Evolutionary conservation across 2,329 filamentous ascomycete genomes (phyloP), one percentile per base, ranked within the genome.

Genomic region (Fusarium sp.): DNA sequence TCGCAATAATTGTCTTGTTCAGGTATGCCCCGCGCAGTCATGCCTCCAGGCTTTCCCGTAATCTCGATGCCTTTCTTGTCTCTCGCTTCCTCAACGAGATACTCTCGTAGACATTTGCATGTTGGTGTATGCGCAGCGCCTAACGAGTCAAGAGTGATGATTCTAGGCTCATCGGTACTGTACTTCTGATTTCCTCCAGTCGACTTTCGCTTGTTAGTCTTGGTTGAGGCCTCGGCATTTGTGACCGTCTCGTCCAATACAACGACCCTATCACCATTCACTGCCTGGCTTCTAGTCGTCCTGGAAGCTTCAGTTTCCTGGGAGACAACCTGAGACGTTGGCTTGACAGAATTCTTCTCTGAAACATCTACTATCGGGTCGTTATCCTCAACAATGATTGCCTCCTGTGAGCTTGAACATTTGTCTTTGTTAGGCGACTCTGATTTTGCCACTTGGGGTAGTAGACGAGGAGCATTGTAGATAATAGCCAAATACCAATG

Each of bases 401-500:
- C 54, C 23, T 65, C 69, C 28, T n/a, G 53, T 12, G 55, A 33
- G 34, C 33, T 52, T 15, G 60, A 33, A 9, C 30, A 46, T 26
- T 69, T 54, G 26, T 67, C 53, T 8, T 64, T 60, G 16, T 52
- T 31, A n/a, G 58, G 45, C 13, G 46, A 10, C 18, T 44, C 53
- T 37, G 33, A 31, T 18, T 54, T 60, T 11, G 34, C 36, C 37
- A 60, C 41, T 23, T 58, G 41, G 23, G 66, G 77, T 9, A 88
- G 75, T 23, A 96, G 83, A 52, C 85, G 89, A 5, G 88, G 86
- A 4, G 95, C 85, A 74, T 99, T 97, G 85, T 93, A 97, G 53
- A 99, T 95, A 57, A 99, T 95, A 15, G 93, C 94, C 69, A 98
- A 83, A 79, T 96, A 98, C 96, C 97, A 99, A 78, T 99, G 96